Evolutionary conservation across 805 yeast genomes (phyloP), one percentile per base, ranked within the genome.

Genomic region (Lachancea kluyveri): DNA sequence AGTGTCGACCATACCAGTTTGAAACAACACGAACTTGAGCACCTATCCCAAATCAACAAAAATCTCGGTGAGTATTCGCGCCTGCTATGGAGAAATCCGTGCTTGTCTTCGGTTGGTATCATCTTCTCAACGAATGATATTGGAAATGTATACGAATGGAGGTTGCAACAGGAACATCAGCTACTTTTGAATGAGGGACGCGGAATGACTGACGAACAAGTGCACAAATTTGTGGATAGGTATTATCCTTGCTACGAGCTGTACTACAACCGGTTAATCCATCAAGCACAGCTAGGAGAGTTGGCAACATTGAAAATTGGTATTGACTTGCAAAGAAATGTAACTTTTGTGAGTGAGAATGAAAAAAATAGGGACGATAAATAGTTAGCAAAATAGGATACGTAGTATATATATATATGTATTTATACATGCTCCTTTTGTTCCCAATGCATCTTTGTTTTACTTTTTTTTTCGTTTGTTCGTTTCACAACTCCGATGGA

Each of bases 211-310:
- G 92, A 83, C 43, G 65, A 51, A 1, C 70, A 79, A 45, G 95
- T 90, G 4, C 56, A 43, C 7, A 41, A 41, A 12, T 92, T 92
- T 63, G 79, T 90, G 8, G 74, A 79, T 38, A 69, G 95, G 39
- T 90, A 90, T 56, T 80, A 83, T 86, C 95, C 95, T 1, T 72
- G 80, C 21, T 90, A 90, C 47, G 70, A 74, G 40, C 48, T 88
- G 13, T 92, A 83, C 53, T 79, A 74, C 47, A 59, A 60, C 8
- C 52, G 61, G 1, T 57, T 77, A 35, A 42, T 50, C 2, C 35
- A 46, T 2, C 31, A 45, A 4, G 70, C 69, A 11, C 40, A 40
- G 17, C 21, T 24, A 22, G 26, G 51, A 28, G 48, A 57, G 1
- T 42, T 52, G 1, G 52, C 52, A 4, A 60, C 60, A 21, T 43